These are phyloP conservation scores for Chamaenerion angustifolium DNA, from an alignment of 345 rosid species.

Conservation along the genomic window DNA sequence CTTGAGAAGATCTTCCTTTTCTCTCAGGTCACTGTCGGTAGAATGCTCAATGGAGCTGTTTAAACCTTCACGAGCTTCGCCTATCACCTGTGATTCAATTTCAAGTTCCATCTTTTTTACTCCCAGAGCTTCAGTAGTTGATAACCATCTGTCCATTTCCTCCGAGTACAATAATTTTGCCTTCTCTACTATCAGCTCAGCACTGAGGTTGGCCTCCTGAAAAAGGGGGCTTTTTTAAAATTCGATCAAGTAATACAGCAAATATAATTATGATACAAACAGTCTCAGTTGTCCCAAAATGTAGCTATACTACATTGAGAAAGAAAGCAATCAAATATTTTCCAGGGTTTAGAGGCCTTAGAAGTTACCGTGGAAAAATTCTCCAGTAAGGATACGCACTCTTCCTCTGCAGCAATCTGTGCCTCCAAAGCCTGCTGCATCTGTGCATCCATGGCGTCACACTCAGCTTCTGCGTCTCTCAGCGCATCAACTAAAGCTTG, in stretches of 20 bases:
- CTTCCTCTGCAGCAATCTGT: conserved; percentile 62
- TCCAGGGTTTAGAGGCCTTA: conserved; percentile 6
- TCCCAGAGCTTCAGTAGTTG: conserved; percentile 47
- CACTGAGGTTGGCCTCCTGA: conserved; percentile 50
- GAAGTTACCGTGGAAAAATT: conserved; percentile 34
- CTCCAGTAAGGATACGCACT: conserved; percentile 48
- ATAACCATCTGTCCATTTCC: conserved; percentile 49
- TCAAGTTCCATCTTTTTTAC: conserved; percentile 49
- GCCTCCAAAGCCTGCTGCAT: conserved; percentile 44
- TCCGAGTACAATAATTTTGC: conserved; percentile 28
- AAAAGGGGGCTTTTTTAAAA: not conserved
- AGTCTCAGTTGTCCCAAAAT: no score
- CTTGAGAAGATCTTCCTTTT: conserved; percentile 33
- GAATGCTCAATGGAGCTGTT: conserved; percentile 36
- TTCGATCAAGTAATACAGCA: not conserved
- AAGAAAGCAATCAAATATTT: not conserved
- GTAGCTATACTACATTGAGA: not conserved
- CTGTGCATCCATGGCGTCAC: conserved; percentile 44
- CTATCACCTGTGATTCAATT: conserved; percentile 44
- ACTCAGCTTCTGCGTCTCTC: conserved; percentile 48
- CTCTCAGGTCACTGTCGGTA: conserved; percentile 38
- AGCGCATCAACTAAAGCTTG: conserved; percentile 31
- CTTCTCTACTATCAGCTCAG: conserved; percentile 32
- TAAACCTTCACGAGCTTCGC: conserved; percentile 33
- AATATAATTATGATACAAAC: no score